phyloP scores from a whole-genome alignment of 1,139 yeast species.

The Chernovozyma sophiae-reginae region DNA sequence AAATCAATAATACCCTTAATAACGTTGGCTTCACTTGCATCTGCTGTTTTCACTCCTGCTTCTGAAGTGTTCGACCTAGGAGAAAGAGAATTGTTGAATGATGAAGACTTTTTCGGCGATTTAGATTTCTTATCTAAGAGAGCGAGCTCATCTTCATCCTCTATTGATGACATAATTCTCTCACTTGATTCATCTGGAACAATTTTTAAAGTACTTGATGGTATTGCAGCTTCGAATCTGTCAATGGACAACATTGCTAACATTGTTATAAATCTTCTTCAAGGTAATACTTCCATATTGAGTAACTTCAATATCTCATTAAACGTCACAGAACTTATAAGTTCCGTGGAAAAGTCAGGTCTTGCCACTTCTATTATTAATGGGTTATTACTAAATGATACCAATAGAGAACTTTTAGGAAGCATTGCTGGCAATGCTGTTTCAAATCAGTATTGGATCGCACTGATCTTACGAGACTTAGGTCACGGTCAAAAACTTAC shows the following conservation, averaged over 20 bases:
- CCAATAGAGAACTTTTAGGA: slow-evolving; percentile 25
- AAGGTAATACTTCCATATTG: slow-evolving; percentile 6
- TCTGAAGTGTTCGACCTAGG: slow-evolving; percentile 1
- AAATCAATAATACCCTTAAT: slow-evolving; percentile 1
- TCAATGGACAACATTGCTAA: slow-evolving; percentile 22
- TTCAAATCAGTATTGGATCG: slow-evolving; percentile 23
- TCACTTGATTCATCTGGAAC: slow-evolving; percentile 26
- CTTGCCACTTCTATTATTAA: slow-evolving; percentile 21
- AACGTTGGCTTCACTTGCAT: not conserved
- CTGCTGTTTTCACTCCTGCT: not conserved
- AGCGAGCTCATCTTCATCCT: slow-evolving; percentile 1
- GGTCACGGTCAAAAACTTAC: slow-evolving; percentile 30
- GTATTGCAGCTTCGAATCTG: slow-evolving; percentile 22
- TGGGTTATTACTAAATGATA: slow-evolving; percentile 26
- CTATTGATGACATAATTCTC: slow-evolving; percentile 17
- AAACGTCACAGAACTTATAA: slow-evolving; percentile 18
- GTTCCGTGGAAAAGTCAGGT: slow-evolving; percentile 21
- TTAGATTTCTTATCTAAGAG: not conserved
- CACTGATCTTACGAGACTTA: slow-evolving; percentile 26
- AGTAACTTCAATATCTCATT: slow-evolving; percentile 18
- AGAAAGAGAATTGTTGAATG: not conserved
- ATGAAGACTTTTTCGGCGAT: not conserved
- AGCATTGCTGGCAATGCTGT: slow-evolving; percentile 23
- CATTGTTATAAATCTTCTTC: slow-evolving; percentile 13
- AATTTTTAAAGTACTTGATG: slow-evolving; percentile 24